These are phyloP conservation scores for Cymbopogon citratus DNA, from an alignment of 176 grass and related monocot genomes.

Conservation along the genomic window DNA sequence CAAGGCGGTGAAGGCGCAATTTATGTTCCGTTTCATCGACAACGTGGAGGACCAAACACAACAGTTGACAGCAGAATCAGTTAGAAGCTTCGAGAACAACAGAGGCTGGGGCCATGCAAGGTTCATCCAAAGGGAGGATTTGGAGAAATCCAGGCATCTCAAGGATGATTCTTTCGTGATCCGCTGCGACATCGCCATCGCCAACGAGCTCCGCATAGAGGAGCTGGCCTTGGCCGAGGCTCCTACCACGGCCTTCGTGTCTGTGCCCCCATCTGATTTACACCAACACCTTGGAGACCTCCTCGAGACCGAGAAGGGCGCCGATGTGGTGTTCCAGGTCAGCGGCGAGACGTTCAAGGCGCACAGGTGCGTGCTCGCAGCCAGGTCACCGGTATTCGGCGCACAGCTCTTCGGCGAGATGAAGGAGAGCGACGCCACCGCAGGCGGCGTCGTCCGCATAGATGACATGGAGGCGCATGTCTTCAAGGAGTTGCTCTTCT, in stretches of 20 bases:
- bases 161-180: background rate
- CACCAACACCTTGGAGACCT: slow-evolving; percentile 1
- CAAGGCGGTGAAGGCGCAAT: background rate
- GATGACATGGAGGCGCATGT: slow-evolving; percentile 14
- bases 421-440: background rate
- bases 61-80: background rate
- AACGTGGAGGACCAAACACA: background rate
- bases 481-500: slow-evolving; percentile 33
- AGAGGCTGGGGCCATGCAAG: background rate
- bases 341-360: background rate
- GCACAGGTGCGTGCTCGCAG: slow-evolving; percentile 20
- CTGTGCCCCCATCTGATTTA: background rate
- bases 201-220: background rate
- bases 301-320: background rate
- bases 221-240: background rate
- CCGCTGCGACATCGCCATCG: background rate
- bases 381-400: background rate
- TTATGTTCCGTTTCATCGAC: background rate
- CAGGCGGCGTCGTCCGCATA: background rate
- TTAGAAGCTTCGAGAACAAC: background rate
- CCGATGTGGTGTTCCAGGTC: slow-evolving; percentile 20
- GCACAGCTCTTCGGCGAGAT: background rate
- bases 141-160: background rate
- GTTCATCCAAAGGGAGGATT: background rate
- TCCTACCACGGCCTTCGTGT: background rate